Evolutionary conservation across 164 flowering plant genomes (phyloP).

Genomic region (Pachysandra terminalis): DNA sequence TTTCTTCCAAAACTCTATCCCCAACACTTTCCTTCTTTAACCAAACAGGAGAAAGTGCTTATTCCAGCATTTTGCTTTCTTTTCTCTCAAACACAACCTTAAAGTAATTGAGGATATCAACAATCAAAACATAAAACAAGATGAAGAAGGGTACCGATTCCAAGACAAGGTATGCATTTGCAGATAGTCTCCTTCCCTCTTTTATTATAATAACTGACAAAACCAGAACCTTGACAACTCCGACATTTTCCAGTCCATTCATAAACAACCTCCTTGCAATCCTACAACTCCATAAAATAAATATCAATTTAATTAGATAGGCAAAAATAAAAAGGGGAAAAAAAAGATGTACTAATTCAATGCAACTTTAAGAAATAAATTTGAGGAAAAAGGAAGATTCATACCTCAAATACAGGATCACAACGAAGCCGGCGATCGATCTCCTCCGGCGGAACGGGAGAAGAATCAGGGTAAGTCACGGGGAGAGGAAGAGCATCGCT

Average conservation of each 20-base stretch:
- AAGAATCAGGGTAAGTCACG: slow-evolving; percentile 78
- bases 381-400: not conserved
- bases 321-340: not conserved
- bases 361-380: not conserved
- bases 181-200: slow-evolving; percentile 77
- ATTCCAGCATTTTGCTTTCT: too few relatives aligned
- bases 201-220: slow-evolving; percentile 75
- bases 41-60: too few relatives aligned
- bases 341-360: not conserved
- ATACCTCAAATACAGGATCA: slow-evolving; percentile 70
- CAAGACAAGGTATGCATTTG: slow-evolving; percentile 94
- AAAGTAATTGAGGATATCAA: not conserved
- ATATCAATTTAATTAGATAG: not conserved
- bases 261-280: slow-evolving; percentile 84
- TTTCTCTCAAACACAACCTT: too few relatives aligned
- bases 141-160: slow-evolving; percentile 59
- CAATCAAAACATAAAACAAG: not conserved
- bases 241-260: slow-evolving; percentile 99
- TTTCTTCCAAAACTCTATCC: too few relatives aligned
- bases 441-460: slow-evolving; percentile 75
- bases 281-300: slow-evolving; percentile 38
- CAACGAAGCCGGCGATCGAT: slow-evolving; percentile 68
- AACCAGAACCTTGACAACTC: slow-evolving; percentile 92
- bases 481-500: slow-evolving; percentile 85
- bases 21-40: too few relatives aligned